A percentile compares a stretch with the other conserved stretches of the same genome.
Conservation (phyloP, 1,139 yeast genomes). For the Taphrina wiesneri region DNA sequence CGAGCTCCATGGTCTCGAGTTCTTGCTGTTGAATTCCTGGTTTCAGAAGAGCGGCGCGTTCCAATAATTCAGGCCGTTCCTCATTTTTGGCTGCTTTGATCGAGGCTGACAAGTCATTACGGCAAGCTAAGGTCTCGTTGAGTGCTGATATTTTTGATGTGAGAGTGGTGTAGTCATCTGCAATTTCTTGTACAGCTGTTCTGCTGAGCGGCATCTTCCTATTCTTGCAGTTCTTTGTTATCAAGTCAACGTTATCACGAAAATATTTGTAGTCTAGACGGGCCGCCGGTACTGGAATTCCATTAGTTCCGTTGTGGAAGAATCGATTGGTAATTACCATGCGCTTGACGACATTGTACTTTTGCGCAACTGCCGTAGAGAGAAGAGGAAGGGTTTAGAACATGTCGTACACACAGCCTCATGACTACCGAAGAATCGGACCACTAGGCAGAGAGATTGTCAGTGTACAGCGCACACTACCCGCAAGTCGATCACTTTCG, state of each 20-base stretch:
- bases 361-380: background rate
- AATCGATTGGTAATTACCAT: background rate
- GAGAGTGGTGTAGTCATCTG: slow-evolving; percentile 30
- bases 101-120: slow-evolving; percentile 34
- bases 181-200: slow-evolving; percentile 36
- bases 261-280: slow-evolving; percentile 34
- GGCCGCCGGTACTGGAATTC: slow-evolving; percentile 10
- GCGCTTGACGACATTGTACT: background rate
- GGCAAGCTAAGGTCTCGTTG: slow-evolving; percentile 34
- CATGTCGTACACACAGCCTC: background rate
- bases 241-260: slow-evolving; percentile 27
- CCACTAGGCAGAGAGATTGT: too few relatives aligned
- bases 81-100: slow-evolving; percentile 28
- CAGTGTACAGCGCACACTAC: too few relatives aligned
- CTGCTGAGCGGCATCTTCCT: slow-evolving; percentile 37
- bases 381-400: background rate
- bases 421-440: too few relatives aligned
- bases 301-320: background rate
- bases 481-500: too few relatives aligned
- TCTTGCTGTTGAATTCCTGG: slow-evolving; percentile 35
- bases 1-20: slow-evolving; percentile 20
- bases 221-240: slow-evolving; percentile 33
- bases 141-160: slow-evolving; percentile 30
- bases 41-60: slow-evolving; percentile 38
- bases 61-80: slow-evolving; percentile 12